Evolutionary conservation across 1,284 basidiomycete genomes (phyloP).

Genomic region (Moesziomyces parantarcticus): DNA sequence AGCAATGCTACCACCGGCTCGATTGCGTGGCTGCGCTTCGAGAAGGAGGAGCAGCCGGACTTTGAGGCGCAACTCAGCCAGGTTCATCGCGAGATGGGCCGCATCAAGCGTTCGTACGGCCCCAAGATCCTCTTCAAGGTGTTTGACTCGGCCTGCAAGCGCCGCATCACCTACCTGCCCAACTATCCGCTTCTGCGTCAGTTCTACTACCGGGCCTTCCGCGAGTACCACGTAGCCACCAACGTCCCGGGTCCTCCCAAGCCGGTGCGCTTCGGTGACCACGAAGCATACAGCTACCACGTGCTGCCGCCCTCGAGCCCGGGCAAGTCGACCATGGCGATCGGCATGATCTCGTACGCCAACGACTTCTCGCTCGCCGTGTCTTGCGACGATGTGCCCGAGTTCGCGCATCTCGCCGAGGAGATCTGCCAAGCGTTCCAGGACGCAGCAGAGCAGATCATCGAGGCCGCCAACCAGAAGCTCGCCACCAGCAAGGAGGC

Average conservation of each 20-base stretch:
- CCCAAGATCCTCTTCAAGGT: conserved; percentile 61
- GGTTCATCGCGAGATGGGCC: conserved; percentile 64
- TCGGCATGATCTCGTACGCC: conserved; percentile 67
- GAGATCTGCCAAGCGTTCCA: conserved; percentile 64
- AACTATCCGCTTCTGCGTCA: conserved; percentile 58
- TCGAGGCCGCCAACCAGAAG: conserved; percentile 57
- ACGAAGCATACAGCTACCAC: conserved; percentile 65
- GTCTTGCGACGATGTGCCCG: conserved; percentile 65
- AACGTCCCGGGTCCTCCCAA: conserved; percentile 66
- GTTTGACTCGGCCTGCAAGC: conserved; percentile 50
- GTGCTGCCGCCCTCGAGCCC: conserved; percentile 65
- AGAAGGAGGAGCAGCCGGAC: conserved; percentile 47
- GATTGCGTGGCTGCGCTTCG: conserved; percentile 64
- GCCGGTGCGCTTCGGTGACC: conserved; percentile 61
- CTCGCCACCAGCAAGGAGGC: conserved; percentile 20
- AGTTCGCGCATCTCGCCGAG: conserved; percentile 56
- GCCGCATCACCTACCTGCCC: conserved; percentile 57
- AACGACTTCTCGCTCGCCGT: conserved; percentile 64
- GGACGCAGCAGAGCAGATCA: conserved; percentile 54
- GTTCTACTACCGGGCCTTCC: conserved; percentile 63
- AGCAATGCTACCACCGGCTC: conserved; percentile 64
- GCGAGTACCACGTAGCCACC: conserved; percentile 65
- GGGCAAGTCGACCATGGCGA: conserved; percentile 65
- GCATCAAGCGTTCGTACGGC: conserved; percentile 61
- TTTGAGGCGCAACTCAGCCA: conserved; percentile 55